phyloP scores from a whole-genome alignment of 2,329 filamentous ascomycete genomes.

The Phaeosphaeriaceae sp. region DNA sequence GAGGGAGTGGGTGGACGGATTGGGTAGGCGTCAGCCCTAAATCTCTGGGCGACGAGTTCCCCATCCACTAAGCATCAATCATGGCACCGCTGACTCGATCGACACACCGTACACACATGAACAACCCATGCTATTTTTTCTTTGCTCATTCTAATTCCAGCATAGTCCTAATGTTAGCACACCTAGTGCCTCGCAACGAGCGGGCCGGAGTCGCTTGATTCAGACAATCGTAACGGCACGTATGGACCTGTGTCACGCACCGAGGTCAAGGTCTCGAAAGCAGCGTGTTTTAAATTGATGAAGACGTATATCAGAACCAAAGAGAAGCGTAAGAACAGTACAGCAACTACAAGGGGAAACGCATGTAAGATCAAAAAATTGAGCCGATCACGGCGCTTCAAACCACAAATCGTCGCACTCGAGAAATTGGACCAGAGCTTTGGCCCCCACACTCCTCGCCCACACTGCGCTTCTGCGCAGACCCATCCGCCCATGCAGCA shows the following conservation, averaged over 20 bases:
- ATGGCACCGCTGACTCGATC: background rate
- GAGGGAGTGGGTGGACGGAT: background rate
- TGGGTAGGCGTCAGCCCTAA: conserved; percentile 12
- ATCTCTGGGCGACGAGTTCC: conserved; percentile 1
- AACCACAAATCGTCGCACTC: conserved; percentile 2
- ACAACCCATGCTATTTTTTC: background rate
- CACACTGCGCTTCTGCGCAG: conserved; percentile 6
- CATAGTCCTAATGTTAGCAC: background rate
- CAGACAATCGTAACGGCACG: background rate
- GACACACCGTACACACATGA: background rate
- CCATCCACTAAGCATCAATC: conserved; percentile 3
- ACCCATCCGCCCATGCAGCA: conserved; percentile 18
- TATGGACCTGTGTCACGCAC: background rate
- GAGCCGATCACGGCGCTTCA: background rate
- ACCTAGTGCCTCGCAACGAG: background rate
- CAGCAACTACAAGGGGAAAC: background rate
- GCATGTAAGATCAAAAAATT: background rate
- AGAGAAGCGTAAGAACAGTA: background rate
- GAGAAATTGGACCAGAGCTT: conserved; percentile 1
- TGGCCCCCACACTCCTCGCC: background rate
- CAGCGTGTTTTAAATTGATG: background rate
- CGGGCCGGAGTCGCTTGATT: background rate
- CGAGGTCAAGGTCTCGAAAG: background rate
- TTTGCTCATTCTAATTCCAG: background rate
- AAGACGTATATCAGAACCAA: background rate